These are phyloP conservation scores for Volvox reticuliferus DNA, from an alignment of 139 green algal genomes.

Conservation along the genomic window DNA sequence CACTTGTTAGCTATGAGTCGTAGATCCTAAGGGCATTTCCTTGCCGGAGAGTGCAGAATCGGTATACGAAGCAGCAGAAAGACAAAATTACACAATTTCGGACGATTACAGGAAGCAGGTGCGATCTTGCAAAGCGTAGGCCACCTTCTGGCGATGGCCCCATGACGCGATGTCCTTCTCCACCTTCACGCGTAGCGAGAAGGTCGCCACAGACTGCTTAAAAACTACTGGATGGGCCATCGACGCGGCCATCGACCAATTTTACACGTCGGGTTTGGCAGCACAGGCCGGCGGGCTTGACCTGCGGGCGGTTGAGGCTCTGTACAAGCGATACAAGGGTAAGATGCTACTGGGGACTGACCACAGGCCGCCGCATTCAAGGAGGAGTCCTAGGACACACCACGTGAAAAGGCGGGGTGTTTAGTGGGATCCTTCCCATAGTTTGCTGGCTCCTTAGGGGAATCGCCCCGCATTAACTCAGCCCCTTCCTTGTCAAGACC, in stretches of 20 bases:
- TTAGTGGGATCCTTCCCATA: too few species aligned
- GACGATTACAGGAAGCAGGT: conserved; percentile 64
- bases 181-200: conserved; percentile 57
- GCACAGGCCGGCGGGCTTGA: conserved; percentile 42
- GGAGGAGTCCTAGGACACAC: too few species aligned
- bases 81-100: conserved; percentile 64
- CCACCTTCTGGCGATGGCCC: neutral
- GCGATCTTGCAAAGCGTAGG: too few species aligned
- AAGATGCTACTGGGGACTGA: neutral
- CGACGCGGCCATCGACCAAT: conserved; percentile 68
- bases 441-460: too few species aligned
- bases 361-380: too few species aligned
- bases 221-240: conserved; percentile 56
- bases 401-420: too few species aligned
- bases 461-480: too few species aligned
- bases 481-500: too few species aligned
- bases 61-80: conserved; percentile 61
- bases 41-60: conserved; percentile 51
- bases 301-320: conserved; percentile 53
- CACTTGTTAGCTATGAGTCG: neutral
- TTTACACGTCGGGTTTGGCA: conserved; percentile 56
- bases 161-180: neutral
- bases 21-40: neutral
- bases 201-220: conserved; percentile 66
- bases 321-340: conserved; percentile 73